Evolutionary conservation across 2,329 filamentous ascomycete species (phyloP).

Genomic region (Cladosporium sp.): DNA sequence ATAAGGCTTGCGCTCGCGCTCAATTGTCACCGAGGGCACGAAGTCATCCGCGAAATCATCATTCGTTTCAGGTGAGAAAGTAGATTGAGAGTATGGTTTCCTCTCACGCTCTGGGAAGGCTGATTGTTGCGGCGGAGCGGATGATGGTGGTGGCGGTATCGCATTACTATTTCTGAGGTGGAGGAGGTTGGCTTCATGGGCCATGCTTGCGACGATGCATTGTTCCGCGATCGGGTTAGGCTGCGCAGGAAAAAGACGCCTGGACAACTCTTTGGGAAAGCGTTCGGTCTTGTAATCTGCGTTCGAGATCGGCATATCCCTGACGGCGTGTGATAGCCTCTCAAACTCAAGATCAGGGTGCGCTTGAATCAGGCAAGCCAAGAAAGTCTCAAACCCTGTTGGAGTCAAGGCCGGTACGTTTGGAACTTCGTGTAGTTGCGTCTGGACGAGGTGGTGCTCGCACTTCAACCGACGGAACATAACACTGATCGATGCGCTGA

Average conservation of each 20-base stretch:
- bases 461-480: slow-evolving; percentile 51
- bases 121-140: slow-evolving; percentile 27
- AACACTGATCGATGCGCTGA: slow-evolving; percentile 42
- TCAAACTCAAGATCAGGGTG: slow-evolving; percentile 74
- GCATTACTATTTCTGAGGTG: slow-evolving; percentile 42
- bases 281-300: slow-evolving; percentile 65
- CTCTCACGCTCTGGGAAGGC: slow-evolving; percentile 41
- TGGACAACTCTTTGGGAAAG: slow-evolving; percentile 75
- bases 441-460: slow-evolving; percentile 51
- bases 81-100: slow-evolving; percentile 40
- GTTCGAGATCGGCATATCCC: slow-evolving; percentile 69
- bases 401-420: slow-evolving; percentile 49
- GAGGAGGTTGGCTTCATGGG: slow-evolving; percentile 44
- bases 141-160: slow-evolving; percentile 34
- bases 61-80: slow-evolving; percentile 31
- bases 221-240: slow-evolving; percentile 60
- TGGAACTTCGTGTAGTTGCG: slow-evolving; percentile 43
- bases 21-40: slow-evolving; percentile 54
- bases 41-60: slow-evolving; percentile 38
- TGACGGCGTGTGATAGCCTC: slow-evolving; percentile 67
- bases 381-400: slow-evolving; percentile 59
- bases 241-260: slow-evolving; percentile 66
- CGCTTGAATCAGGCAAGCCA: slow-evolving; percentile 69
- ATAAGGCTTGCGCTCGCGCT: slow-evolving; percentile 67
- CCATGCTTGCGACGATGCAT: slow-evolving; percentile 54